Base-by-base conservation (phyloP, 2,329 filamentous ascomycete species). In the Fusarium falciforme region DNA sequence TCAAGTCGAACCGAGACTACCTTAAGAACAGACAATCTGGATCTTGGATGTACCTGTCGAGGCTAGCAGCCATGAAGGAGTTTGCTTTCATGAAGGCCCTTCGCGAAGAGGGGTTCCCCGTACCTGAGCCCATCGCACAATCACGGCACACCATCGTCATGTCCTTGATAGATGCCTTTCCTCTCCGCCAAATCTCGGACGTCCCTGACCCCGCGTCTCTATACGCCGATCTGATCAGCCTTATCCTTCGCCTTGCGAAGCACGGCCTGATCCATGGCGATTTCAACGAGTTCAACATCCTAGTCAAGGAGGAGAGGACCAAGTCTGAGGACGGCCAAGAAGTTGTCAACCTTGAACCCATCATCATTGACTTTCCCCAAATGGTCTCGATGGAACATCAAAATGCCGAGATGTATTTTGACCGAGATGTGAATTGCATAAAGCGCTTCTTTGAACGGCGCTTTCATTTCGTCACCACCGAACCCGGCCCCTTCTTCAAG, bases 221-320 rank as follows among this genome's bases (percentile, higher is more conserved):
- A 7, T 99, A 99, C 81, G 92, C 92, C n/a, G 94, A 98, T 70
- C 86, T 99, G 36, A 97, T 99, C 79, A 89, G 91, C 47, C 89
- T 98, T 77, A 94, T 99, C 65, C 86, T 99, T 49, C 90, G 92
- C 31, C 87, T 99, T 44, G 96, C 96, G 7, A 91, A 91, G 71
- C 91, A 95, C 76, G 96, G 96, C 8, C 86, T 99, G 57, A 99
- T 99, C 71, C 96, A 99, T 81, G 96, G 96, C 71, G 96, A 99
- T 82, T 99, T 97, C 86, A 99, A 99, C 85, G 97, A 99, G 83
- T 99, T 99, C 88, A 99, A 99, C 82, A 96, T 99, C 73, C 86
- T 99, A 36, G 92, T 99, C 81, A 94, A 96, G 80, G 96, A 98
- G 82, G 90, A 87, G 64, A 85, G 81, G 63, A 76, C 77, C 4